Percentiles rank a stretch among this genome's conserved stretches.
Evolutionary conservation across 148 eudicot species (phyloP).

Genomic region (Persicaria tinctoria): DNA sequence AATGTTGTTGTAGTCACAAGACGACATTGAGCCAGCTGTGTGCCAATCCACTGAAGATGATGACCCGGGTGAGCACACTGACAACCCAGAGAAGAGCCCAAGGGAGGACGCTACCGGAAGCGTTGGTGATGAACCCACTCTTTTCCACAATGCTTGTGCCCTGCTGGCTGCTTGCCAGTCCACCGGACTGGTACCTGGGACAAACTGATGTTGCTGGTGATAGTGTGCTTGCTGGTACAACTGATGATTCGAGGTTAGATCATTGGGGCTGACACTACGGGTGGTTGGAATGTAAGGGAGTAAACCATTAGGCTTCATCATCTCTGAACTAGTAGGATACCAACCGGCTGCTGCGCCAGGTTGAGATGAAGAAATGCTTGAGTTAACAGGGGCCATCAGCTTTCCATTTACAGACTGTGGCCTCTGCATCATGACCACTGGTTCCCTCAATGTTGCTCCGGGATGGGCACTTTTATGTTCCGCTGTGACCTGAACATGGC

Average conservation of each 20-base stretch:
- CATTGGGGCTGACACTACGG: constrained; percentile 39
- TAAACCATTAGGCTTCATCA: constrained; percentile 25
- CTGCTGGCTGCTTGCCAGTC: constrained; percentile 21
- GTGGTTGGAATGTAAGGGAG: constrained; percentile 34
- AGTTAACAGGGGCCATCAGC: neutral
- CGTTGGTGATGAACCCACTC: constrained; percentile 43
- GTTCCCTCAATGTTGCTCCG: constrained; percentile 60
- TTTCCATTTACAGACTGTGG: constrained; percentile 40
- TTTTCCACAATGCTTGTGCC: constrained; percentile 35
- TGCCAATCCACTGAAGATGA: constrained; percentile 87
- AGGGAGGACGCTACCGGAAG: constrained; percentile 75
- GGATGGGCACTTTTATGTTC: constrained; percentile 60
- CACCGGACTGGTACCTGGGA: neutral
- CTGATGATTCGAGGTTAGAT: constrained; percentile 38
- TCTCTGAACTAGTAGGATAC: constrained; percentile 40
- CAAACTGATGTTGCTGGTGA: constrained; percentile 21
- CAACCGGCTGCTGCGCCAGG: constrained; percentile 39
- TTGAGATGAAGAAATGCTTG: constrained; percentile 42
- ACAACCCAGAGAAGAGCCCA: constrained; percentile 70
- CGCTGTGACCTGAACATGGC: constrained; percentile 21
- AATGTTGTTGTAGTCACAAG: constrained; percentile 67
- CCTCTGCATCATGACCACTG: constrained; percentile 77
- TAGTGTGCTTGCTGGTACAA: constrained; percentile 20
- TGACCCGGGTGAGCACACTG: constrained; percentile 55
- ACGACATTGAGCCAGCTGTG: constrained; percentile 48